A percentile compares a stretch with the other conserved stretches of the same genome.
phyloP scores from a whole-genome alignment of 2,329 filamentous ascomycete species.

The Ophiostoma populinum region DNA sequence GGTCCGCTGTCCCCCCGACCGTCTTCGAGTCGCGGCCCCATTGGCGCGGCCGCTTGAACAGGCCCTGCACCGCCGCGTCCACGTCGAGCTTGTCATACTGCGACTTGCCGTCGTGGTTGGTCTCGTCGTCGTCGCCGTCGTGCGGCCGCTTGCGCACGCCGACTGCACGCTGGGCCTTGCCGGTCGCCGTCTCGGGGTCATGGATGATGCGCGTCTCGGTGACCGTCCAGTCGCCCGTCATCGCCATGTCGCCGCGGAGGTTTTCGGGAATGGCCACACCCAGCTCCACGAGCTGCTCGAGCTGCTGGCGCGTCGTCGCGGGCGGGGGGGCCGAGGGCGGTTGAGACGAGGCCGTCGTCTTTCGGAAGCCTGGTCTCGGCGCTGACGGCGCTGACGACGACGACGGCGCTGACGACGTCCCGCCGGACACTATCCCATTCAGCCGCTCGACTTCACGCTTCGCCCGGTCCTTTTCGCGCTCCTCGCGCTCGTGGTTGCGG shows the following conservation, averaged over 20 bases:
- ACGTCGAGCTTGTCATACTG: constrained; percentile 40
- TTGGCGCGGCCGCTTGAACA: constrained; percentile 40
- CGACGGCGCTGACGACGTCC: too few relatives aligned
- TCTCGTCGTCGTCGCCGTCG: constrained; percentile 22
- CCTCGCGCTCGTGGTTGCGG: constrained; percentile 62
- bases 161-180: constrained; percentile 1
- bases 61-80: constrained; percentile 36
- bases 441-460: constrained; percentile 73
- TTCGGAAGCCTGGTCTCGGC: not conserved
- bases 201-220: constrained; percentile 44
- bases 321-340: not conserved
- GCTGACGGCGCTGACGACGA: constrained; percentile 6
- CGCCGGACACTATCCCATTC: constrained; percentile 51
- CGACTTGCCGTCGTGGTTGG: constrained; percentile 39
- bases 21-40: constrained; percentile 37
- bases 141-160: constrained; percentile 10
- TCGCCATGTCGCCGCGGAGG: constrained; percentile 62
- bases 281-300: constrained; percentile 74
- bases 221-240: constrained; percentile 77
- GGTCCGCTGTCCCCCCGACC: constrained; percentile 25
- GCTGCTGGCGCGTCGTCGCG: constrained; percentile 50
- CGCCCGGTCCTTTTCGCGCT: constrained; percentile 66
- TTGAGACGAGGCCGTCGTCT: not conserved
- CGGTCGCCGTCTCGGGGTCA: constrained; percentile 19
- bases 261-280: constrained; percentile 72